Conservation (phyloP, 2,329 filamentous ascomycete genomes). For the Exophiala aquamarina region DNA sequence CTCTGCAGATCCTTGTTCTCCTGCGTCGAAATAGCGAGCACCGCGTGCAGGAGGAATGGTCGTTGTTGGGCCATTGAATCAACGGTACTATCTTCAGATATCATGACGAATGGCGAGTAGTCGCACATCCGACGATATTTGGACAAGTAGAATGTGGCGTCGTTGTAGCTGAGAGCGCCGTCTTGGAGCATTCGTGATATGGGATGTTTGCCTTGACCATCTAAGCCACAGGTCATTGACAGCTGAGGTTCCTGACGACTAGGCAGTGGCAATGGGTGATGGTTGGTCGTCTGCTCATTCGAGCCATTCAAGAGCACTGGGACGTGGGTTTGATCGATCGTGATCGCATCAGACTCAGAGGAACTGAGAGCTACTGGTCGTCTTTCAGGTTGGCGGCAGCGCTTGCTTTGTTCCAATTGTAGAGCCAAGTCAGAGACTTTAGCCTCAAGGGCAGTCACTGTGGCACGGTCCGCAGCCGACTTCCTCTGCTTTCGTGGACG, state of each 20-base stretch:
- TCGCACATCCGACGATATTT: conserved; percentile 3
- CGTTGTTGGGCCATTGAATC: conserved; percentile 18
- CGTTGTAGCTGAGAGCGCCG: not conserved
- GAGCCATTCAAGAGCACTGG: not conserved
- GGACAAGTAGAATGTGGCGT: not conserved
- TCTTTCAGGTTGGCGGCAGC: not conserved
- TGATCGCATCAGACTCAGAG: too few relatives aligned
- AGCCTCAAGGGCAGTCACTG: not conserved
- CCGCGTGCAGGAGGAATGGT: conserved; percentile 36
- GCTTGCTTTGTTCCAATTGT: conserved; percentile 1
- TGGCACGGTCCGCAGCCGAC: not conserved
- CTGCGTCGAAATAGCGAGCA: conserved; percentile 31
- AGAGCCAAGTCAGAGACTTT: conserved; percentile 1
- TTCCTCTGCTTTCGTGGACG: conserved; percentile 6
- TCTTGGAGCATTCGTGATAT: too few relatives aligned
- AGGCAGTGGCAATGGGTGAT: too few relatives aligned
- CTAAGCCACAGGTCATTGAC: too few relatives aligned
- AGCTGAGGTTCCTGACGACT: too few relatives aligned
- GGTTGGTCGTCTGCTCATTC: too few relatives aligned
- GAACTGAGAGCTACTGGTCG: too few relatives aligned
- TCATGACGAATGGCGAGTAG: conserved; percentile 4
- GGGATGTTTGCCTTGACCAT: too few relatives aligned
- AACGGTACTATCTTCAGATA: not conserved
- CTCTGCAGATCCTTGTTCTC: conserved; percentile 27
- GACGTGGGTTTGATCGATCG: too few relatives aligned